Percentiles rank a stretch among this genome's conserved stretches.
These are phyloP conservation scores for Eucalyptus sp. DNA, from an alignment of 345 rosid genomes.

Conservation along the genomic window DNA sequence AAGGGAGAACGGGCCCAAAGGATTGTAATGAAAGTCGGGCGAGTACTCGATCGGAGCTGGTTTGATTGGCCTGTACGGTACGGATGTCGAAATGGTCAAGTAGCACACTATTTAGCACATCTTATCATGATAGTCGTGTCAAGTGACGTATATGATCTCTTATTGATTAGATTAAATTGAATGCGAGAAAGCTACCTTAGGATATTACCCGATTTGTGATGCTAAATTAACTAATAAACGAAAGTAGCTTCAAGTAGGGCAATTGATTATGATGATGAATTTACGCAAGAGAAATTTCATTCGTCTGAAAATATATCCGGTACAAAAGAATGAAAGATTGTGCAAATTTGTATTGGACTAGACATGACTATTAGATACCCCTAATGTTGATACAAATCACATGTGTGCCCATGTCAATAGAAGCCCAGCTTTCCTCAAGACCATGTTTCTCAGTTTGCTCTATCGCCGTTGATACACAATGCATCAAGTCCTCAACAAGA, in stretches of 20 bases:
- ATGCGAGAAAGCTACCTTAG: background rate
- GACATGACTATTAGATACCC: background rate
- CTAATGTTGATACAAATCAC: background rate
- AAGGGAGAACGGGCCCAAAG: background rate
- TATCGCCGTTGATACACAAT: background rate
- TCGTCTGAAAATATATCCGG: fast-evolving
- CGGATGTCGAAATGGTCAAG: background rate
- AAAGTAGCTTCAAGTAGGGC: background rate
- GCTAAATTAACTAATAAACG: background rate
- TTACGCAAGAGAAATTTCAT: background rate
- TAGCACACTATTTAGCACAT: too few species aligned
- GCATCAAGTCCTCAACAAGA: background rate
- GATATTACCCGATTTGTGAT: background rate
- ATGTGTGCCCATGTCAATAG: background rate
- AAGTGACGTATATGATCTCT: background rate
- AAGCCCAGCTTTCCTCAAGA: background rate
- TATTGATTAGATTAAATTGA: fast-evolving
- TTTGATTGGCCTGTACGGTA: fast-evolving
- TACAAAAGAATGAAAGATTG: background rate
- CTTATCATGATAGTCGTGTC: fast-evolving
- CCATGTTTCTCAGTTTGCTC: background rate
- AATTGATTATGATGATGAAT: background rate
- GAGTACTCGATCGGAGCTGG: background rate
- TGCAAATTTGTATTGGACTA: background rate
- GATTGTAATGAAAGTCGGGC: fast-evolving